Percentiles rank a stretch among this genome's conserved stretches.
Evolutionary conservation across 2,329 filamentous ascomycete species (phyloP).

Genomic region (Byssothecium circinans): DNA sequence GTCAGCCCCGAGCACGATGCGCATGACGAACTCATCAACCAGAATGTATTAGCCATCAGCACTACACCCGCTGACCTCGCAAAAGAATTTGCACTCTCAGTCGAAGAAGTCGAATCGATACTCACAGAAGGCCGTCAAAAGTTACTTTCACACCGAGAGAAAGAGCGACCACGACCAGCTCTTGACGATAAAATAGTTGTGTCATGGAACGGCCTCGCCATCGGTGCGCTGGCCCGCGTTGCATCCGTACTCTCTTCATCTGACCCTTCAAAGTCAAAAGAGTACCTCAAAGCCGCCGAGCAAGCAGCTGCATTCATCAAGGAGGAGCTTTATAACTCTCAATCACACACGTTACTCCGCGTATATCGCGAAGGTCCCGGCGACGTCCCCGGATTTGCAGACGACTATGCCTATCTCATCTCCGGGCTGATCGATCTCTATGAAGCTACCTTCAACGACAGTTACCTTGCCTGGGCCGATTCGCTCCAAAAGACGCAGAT

Average conservation of each 20-base stretch:
- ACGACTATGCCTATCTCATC: conserved; percentile 91
- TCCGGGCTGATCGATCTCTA: conserved; percentile 83
- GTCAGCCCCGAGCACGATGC: conserved; percentile 80
- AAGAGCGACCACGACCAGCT: conserved; percentile 72
- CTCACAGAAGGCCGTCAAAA: conserved; percentile 68
- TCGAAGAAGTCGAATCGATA: conserved; percentile 67
- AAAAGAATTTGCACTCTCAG: conserved; percentile 71
- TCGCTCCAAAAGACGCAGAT: conserved; percentile 78
- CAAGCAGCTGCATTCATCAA: conserved; percentile 73
- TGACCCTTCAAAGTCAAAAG: conserved; percentile 58
- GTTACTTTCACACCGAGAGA: conserved; percentile 71
- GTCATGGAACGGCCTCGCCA: conserved; percentile 85
- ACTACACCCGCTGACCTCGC: conserved; percentile 70
- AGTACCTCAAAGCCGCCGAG: conserved; percentile 67
- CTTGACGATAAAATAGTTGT: conserved; percentile 88
- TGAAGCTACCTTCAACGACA: conserved; percentile 75
- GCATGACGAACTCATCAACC: conserved; percentile 91
- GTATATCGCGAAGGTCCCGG: conserved; percentile 71
- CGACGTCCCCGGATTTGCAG: conserved; percentile 74
- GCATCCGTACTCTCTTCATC: conserved; percentile 67
- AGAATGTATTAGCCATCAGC: conserved; percentile 80
- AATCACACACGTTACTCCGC: conserved; percentile 66
- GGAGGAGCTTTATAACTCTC: conserved; percentile 69
- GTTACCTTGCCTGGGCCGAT: conserved; percentile 78
- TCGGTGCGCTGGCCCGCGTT: conserved; percentile 77